A percentile compares a stretch with the other conserved stretches of the same genome.
Evolutionary conservation across 208 protist species (phyloP).

Genomic region (Leishmania tropica): DNA sequence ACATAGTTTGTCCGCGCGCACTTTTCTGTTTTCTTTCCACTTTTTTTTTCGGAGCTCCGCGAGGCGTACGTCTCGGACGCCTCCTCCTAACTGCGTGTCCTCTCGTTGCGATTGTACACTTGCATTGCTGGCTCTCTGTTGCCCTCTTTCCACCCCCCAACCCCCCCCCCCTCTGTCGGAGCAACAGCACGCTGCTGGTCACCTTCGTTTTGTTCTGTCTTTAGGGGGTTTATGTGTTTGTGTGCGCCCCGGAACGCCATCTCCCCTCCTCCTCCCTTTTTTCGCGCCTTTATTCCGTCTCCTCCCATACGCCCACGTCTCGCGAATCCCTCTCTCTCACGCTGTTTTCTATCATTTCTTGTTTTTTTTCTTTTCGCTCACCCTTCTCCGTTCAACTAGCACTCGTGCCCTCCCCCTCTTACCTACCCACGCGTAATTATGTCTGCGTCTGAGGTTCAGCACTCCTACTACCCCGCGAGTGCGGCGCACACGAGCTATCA

Average conservation of each 20-base stretch:
- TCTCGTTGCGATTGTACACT: not conserved
- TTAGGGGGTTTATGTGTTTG: not conserved
- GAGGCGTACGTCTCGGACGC: no score
- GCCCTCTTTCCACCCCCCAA: no score
- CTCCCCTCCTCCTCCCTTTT: not conserved
- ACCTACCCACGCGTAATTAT: constrained; percentile 11
- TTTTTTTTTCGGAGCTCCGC: not conserved
- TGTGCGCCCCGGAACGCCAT: not conserved
- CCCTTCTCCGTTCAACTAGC: not conserved
- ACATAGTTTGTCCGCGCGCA: not conserved
- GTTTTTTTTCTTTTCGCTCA: not conserved
- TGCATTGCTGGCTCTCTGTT: not conserved
- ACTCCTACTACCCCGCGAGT: constrained; percentile 34
- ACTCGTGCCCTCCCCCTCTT: not conserved
- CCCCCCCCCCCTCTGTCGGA: not conserved
- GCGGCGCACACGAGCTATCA: constrained; percentile 21
- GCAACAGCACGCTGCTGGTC: not conserved
- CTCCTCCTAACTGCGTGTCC: not conserved
- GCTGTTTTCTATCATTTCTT: not conserved
- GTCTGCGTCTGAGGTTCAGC: constrained; percentile 35
- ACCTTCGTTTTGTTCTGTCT: not conserved
- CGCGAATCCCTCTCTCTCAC: not conserved
- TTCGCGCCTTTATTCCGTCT: not conserved
- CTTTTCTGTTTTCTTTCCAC: not conserved
- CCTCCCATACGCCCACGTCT: not conserved